Percentiles rank a stretch among this genome's conserved stretches.
These are phyloP conservation scores for Pugionium cornutum DNA, from an alignment of 345 rosid genomes.

Conservation along the genomic window DNA sequence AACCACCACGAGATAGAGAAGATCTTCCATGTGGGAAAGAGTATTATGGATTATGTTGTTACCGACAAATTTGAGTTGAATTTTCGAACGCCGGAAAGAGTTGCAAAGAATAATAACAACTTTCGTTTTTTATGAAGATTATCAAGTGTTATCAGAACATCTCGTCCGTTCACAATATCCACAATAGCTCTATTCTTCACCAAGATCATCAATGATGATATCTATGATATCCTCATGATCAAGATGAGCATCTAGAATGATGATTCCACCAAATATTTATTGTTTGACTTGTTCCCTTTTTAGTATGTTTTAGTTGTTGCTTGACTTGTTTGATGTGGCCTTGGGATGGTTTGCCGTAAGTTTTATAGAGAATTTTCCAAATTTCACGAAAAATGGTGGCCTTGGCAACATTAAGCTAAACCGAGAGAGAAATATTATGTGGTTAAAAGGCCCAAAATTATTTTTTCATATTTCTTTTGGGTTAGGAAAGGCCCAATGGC, in stretches of 20 bases:
- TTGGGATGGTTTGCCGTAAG: background rate
- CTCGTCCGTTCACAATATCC: background rate
- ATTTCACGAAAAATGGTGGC: background rate
- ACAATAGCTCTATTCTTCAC: background rate
- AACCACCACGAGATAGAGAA: too few relatives aligned
- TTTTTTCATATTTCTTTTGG: too few relatives aligned
- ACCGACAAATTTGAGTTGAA: background rate
- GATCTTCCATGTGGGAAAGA: too few relatives aligned
- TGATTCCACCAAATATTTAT: background rate
- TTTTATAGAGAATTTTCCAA: background rate
- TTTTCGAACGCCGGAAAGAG: background rate
- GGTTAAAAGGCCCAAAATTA: too few relatives aligned
- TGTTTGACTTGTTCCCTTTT: background rate
- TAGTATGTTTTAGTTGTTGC: background rate
- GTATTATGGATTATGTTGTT: background rate
- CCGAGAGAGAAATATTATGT: background rate
- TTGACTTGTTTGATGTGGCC: background rate
- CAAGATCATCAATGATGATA: background rate
- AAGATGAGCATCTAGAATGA: background rate
- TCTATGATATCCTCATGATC: background rate
- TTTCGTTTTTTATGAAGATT: background rate
- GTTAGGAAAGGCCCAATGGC: too few relatives aligned
- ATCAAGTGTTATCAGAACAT: accelerated
- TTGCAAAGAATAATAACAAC: too few relatives aligned
- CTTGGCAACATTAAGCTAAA: background rate